Base-by-base conservation (phyloP, 352 stramenopile species). In the Thalassiosira oceanica region DNA sequence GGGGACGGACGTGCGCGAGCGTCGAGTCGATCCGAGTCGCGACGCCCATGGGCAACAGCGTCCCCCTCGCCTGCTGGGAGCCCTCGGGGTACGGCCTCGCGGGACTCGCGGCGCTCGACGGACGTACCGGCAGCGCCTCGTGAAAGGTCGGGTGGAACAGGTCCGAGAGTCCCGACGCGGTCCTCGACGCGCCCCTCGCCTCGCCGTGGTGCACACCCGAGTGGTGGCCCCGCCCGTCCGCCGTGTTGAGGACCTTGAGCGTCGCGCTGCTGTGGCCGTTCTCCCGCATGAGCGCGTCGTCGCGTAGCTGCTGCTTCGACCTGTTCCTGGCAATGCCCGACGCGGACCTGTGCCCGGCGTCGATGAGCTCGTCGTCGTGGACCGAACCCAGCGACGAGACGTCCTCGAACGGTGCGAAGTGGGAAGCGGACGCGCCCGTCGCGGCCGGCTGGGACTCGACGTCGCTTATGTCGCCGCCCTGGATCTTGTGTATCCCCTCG, bases 341-440 rank as follows among this genome's bases (percentile, higher is more conserved):
- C 23, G 8, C 33, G 13, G n/a, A 35, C 13, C n/a, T 5, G 15
- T 31, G 10, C 15, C 29, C 35, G 50, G 16, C 20, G 39, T 13
- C 8, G 43, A 26, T 1, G 36, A 44, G 15, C 37, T 45, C 26
- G 49, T 51, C 43, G n/a, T 39, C 48, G 31, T 37, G 27, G 16
- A 57, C 52, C 20, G 46, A 68, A 13, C 55, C 51, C 10, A 75
- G 35, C 1, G 55, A 69, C 0, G 45, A 51, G 3, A 57, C 56
- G 27, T 75, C 55, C 29, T 62, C 56, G 20, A 57, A 63, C 3
- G 53, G 52, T 41, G 64, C 52, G 49, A 61, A 61, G 27, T 74
- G 53, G 0, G 45, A 35, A 3, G 62, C 8, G 26, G 29, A 36
- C 20, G 24, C 16, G 31, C 33, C 26, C 11, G 20, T 35, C 16